Evolutionary conservation across 2,329 filamentous ascomycete species (phyloP), one percentile per base, ranked within the genome.

Genomic region (Venturiaceae sp.): DNA sequence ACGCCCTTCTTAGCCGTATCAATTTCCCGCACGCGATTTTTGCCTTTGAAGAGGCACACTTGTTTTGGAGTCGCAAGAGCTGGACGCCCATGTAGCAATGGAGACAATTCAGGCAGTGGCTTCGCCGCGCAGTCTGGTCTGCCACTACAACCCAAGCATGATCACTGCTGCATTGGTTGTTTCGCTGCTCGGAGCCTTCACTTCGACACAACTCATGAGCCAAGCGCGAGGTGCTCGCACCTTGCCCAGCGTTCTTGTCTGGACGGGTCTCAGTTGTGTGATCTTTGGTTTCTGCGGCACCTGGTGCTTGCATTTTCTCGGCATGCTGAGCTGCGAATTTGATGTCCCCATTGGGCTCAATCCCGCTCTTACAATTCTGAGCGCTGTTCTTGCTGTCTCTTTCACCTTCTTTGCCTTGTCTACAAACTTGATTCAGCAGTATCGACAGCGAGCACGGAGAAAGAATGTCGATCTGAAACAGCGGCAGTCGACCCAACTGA

Each of bases 271-370:
- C 11, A 65, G 64, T 8, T 68, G 65, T 56, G 57, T 68, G 50
- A 67, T 67, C 13, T 69, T 69, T 58, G 68, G 68, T 23, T 69
- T 69, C 55, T 69, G 68, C 59, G 66, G 65, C 6, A 67, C 69
- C 39, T 69, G 68, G 67, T 63, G 64, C 58, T 60, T 69, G 2
- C 68, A 69, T 47, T 66, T 47, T 23, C 23, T 47, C 30, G 68
- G 67, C 23, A 69, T 69, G 66, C 59, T 69, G 47, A 67, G 67
- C 13, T 69, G 65, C 62, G 65, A 68, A 52, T 62, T 69, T 14
- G 67, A 69, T 62, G 50, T 69, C 8, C 60, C 59, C 36, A 67
- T 69, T 39, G 66, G 66, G 9, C 57, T 69, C 26, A 60, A 69
- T 56, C 61, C 66, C 19, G 54, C 61, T n/a, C 59, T 67, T 33